Evolutionary conservation across 1,284 basidiomycete genomes (phyloP).

Genomic region (Dichomitus squalens): DNA sequence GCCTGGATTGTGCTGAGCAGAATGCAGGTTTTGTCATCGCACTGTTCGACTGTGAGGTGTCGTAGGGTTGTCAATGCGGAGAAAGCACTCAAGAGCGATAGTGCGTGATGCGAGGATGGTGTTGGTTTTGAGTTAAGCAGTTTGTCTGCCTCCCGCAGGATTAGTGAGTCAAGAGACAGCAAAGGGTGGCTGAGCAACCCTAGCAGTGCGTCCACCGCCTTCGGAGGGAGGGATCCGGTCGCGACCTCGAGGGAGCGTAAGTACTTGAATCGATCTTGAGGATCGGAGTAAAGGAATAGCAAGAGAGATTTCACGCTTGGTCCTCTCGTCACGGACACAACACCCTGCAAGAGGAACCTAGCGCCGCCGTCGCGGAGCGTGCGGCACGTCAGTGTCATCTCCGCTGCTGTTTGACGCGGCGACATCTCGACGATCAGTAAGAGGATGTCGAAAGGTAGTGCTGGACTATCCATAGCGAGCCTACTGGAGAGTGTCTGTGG

Average conservation of each 20-base stretch:
- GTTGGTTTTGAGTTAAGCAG: background rate
- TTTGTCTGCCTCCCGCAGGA: slow-evolving; percentile 5
- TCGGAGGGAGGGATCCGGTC: background rate
- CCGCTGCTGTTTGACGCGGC: background rate
- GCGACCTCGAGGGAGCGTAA: slow-evolving; percentile 9
- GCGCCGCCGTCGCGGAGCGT: slow-evolving; percentile 6
- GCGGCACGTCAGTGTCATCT: slow-evolving; percentile 14
- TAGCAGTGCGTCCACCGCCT: background rate
- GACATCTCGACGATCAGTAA: slow-evolving; percentile 7
- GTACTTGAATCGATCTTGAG: background rate
- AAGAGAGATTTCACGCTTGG: slow-evolving; percentile 7
- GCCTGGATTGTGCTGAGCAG: slow-evolving; percentile 3
- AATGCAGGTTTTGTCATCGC: background rate
- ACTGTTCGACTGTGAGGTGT: slow-evolving; percentile 6
- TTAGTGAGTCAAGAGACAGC: slow-evolving; percentile 6
- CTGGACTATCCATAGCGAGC: background rate
- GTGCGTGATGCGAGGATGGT: too few species aligned
- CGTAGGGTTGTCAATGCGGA: slow-evolving; percentile 1
- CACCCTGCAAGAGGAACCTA: slow-evolving; percentile 9
- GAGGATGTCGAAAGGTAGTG: slow-evolving; percentile 13
- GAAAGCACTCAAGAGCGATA: slow-evolving; percentile 1
- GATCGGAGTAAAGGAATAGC: slow-evolving; percentile 3
- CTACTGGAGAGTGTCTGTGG: background rate
- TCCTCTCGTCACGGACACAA: background rate
- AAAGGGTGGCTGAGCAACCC: slow-evolving; percentile 1